These are phyloP conservation scores for Fraxinus latifolia DNA, from an alignment of 305 asterid species.

Conservation along the genomic window DNA sequence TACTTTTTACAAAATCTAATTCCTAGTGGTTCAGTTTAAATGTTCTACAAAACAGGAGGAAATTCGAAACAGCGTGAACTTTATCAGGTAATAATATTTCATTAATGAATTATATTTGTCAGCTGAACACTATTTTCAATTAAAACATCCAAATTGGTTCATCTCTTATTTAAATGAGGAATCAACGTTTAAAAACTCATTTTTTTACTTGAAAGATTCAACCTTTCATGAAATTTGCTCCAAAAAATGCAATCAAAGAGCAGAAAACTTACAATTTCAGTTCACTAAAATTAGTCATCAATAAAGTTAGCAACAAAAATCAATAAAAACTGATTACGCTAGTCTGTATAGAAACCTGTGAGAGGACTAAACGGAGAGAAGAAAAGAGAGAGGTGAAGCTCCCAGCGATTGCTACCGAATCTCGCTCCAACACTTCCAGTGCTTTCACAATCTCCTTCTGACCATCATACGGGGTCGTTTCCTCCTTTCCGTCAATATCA, in stretches of 20 bases:
- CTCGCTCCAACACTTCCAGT: conserved; percentile 72
- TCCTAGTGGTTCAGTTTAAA: background rate
- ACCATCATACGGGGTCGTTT: conserved; percentile 31
- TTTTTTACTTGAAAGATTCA: background rate
- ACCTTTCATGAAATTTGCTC: background rate
- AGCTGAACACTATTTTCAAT: background rate
- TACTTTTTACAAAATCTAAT: background rate
- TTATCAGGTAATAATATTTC: background rate
- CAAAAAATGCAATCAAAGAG: background rate
- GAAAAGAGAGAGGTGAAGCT: conserved; percentile 74
- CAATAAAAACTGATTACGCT: background rate
- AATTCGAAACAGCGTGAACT: background rate
- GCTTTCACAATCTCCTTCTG: conserved; percentile 68
- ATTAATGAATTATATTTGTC: background rate
- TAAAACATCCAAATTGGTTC: background rate
- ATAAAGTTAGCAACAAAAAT: background rate
- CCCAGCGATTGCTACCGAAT: conserved; percentile 73
- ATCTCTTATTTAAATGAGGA: background rate
- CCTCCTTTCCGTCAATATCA: conserved; percentile 17
- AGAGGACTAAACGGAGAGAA: conserved; percentile 70
- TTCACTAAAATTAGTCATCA: background rate
- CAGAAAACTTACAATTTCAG: background rate
- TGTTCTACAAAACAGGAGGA: background rate
- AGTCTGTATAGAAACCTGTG: conserved; percentile 45
- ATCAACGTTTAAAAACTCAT: background rate